Conservation (phyloP, 2,329 filamentous ascomycete genomes). For the Colletotrichum gloeosporioides region DNA sequence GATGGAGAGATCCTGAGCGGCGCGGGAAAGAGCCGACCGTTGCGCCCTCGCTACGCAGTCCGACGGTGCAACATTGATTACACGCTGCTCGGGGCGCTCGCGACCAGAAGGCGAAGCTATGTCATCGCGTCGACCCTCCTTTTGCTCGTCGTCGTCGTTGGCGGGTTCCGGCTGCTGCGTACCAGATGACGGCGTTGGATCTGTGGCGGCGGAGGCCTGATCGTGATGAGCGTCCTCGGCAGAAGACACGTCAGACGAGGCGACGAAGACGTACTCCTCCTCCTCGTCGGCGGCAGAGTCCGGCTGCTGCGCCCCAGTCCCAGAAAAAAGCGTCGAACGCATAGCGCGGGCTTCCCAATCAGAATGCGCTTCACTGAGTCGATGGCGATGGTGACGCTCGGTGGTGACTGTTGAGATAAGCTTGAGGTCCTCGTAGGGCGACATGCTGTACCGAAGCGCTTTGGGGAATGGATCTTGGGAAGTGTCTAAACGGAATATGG, state of each 20-base stretch:
- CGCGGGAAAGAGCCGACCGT: neutral
- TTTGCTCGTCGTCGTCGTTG: neutral
- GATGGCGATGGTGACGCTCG: neutral
- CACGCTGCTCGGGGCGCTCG: neutral
- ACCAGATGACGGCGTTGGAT: fast-evolving
- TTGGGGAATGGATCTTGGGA: neutral
- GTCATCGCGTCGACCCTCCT: neutral
- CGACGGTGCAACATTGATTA: neutral
- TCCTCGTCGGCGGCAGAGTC: neutral
- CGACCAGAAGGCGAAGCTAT: neutral
- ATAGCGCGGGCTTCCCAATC: neutral
- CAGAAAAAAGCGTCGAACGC: neutral
- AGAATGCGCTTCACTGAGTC: neutral
- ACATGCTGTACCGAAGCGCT: neutral
- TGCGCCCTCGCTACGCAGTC: neutral
- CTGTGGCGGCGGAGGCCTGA: neutral
- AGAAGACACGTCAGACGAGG: fast-evolving
- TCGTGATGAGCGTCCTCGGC: neutral
- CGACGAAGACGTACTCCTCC: neutral
- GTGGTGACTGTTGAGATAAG: neutral
- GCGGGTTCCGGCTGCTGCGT: neutral
- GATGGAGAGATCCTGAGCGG: no score
- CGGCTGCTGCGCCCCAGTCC: neutral
- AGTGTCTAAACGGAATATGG: neutral
- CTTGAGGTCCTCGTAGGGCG: neutral